A percentile compares a stretch with the other conserved stretches of the same genome.
phyloP scores from a whole-genome alignment of 805 yeast genomes.

The Hagleromyces aurorensis region DNA sequence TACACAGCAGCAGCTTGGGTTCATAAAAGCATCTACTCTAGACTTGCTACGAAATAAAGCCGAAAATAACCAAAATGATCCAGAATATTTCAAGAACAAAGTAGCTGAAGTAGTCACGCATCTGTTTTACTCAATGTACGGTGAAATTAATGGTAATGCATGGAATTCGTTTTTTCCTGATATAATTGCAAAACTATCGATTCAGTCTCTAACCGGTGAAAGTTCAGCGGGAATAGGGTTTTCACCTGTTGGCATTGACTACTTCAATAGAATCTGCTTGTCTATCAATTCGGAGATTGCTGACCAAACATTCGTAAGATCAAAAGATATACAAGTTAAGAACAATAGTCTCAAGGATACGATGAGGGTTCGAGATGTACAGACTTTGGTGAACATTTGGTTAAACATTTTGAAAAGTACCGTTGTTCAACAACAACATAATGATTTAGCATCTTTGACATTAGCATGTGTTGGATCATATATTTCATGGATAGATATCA shows the following conservation, averaged over 20 bases:
- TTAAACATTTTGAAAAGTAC: slow-evolving; percentile 32
- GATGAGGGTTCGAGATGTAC: slow-evolving; percentile 72
- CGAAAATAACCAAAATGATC: slow-evolving; percentile 15
- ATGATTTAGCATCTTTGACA: slow-evolving; percentile 29
- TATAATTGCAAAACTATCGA: slow-evolving; percentile 18
- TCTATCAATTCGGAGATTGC: slow-evolving; percentile 88
- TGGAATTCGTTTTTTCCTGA: slow-evolving; percentile 30
- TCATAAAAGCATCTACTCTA: slow-evolving; percentile 20
- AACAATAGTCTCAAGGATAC: slow-evolving; percentile 73
- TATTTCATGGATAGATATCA: slow-evolving; percentile 88
- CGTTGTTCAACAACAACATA: slow-evolving; percentile 12
- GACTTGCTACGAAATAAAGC: slow-evolving; percentile 20
- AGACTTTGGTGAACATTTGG: slow-evolving; percentile 59
- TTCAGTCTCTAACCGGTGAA: slow-evolving; percentile 13
- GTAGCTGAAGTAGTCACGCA: slow-evolving; percentile 29
- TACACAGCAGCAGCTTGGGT: slow-evolving; percentile 11
- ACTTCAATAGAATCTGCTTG: slow-evolving; percentile 63
- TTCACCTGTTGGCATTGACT: slow-evolving; percentile 48
- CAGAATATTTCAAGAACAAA: slow-evolving; percentile 30
- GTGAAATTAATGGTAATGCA: slow-evolving; percentile 23
- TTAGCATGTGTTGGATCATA: slow-evolving; percentile 69
- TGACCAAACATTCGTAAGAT: slow-evolving; percentile 74
- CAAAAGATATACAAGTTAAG: slow-evolving; percentile 52
- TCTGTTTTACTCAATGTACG: slow-evolving; percentile 28
- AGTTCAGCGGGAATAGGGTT: slow-evolving; percentile 15